Base-by-base conservation (phyloP, 768 basidiomycete species). In the Boletus fagicola region DNA sequence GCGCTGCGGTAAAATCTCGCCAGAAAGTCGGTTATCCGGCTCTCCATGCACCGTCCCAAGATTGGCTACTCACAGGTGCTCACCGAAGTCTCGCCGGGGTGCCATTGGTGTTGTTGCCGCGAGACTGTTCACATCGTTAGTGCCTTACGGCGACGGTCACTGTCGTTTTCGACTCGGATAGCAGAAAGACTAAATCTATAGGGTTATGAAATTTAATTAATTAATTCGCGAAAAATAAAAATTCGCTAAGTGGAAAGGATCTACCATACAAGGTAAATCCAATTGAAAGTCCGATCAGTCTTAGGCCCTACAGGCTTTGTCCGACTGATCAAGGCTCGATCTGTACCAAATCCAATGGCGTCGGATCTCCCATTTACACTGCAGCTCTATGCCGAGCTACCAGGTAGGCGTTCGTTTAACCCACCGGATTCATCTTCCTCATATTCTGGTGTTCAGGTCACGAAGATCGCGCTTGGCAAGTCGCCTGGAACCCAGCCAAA, bases 401-500 rank as follows among this genome's bases (percentile, higher is more conserved):
- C 51, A 65, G 71, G 71, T 72, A 53, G 1, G 57, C 31, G 0
- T 30, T 1, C 31, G 4, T 45, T 24, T 10, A 7, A 35, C 24
- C 20, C 16, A 18, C 18, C 5, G 4, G 38, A 26, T 6, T 31
- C 22, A 18, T 33, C 10, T 6, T 20, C 12, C 6, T 15, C 6
- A 30, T 2, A 40, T 11, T 7, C 20, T 48, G 46, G 38, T 46
- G 31, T 46, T 26, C 68, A 80, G 90, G 87, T 9, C 94, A 97
- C 71, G 79, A 85, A 31, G 92, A 94, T 61, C 83, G 90, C 53
- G 91, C 86, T 8, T 98, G 95, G 95, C 78, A 86, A 53, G 78
- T 91, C 30, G 84, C 91, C 6, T 98, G 94, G 92, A 96, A 96
- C 70, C 91, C 93, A 0, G 74, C 77, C 3, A 84, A 88, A 54